Base-by-base conservation (phyloP, 495 filamentous ascomycete genomes). In the Echria macrotheca region DNA sequence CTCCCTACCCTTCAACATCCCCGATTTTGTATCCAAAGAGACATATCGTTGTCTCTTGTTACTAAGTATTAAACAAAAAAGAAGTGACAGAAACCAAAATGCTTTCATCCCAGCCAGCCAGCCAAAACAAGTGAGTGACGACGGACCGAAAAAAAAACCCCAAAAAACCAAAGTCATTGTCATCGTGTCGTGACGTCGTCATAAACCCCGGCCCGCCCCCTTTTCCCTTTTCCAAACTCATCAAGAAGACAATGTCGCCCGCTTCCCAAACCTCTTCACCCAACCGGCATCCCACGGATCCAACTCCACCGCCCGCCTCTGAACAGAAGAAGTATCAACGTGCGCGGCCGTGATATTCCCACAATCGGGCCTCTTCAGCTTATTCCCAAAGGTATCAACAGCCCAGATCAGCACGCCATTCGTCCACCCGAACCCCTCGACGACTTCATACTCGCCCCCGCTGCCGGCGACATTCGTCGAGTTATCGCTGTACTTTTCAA, bases 381-480 rank as follows among this genome's bases (percentile, higher is more conserved):
- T 55, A 22, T 61, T 57, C 17, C 54, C 72, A 57, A 75, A 76
- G 9, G 58, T 65, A 38, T 76, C 73, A 7, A 66, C 71, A 0
- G 65, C 63, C 70, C 71, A 76, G 28, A 76, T 68, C n/a, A 75
- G 49, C 35, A 76, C 73, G 32, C 73, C 73, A 32, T 76, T 76
- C 17, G 69, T 71, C 73, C 73, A 76, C 7, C 73, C 73, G 44
- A 76, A 76, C 17, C 73, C 73, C 60, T 76, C 71, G 5, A 76
- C 73, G 11, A 76, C 73, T 43, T 64, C 60, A 44, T 76, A 76
- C 61, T 76, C 73, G 51, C 73, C 73, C 9, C 73, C 73, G 21
- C 69, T 54, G 31, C 73, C 73, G 12, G 71, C 73, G 4, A 67
- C 69, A 40, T 74, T 74, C 21, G 68, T 72, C 32, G 69, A 50